Evolutionary conservation across 495 filamentous ascomycete species (phyloP), one percentile per base, ranked within the genome.

Genomic region (Penicillium bovifimosum): DNA sequence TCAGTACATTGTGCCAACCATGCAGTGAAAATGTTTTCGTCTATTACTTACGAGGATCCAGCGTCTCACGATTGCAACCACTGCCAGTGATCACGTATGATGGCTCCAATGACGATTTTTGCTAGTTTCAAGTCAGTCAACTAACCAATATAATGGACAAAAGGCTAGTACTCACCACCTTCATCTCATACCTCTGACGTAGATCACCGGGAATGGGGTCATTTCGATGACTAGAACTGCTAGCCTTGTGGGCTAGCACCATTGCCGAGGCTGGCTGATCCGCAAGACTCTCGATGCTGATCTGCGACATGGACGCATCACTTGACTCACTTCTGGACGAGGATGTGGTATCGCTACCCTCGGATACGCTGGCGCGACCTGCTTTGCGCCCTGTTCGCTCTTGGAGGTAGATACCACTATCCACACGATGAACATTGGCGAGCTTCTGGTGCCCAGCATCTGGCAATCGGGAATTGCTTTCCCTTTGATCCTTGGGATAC

Each of bases 41-140:
- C 9, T 5, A n/a, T 28, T 29, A 54, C 52, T 29, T 55, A 64
- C 58, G 43, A 9, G 49, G 49, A 41, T 64, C 51, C 18, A 60
- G 27, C 4, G 38, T 32, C 20, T 56, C 48, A 38, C 29, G 27
- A 16, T 56, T 49, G 6, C 38, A 2, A 5, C 5, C n/a, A 40
- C 18, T 36, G 17, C 35, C 42, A n/a, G 35, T 17, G 29, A 48
- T 48, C n/a, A 36, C 36, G 29, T 31, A 56, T 43, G 36, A 38
- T 10, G 43, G 42, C n/a, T 42, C 42, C n/a, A 32, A 36, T 7
- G 14, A 14, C n/a, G 49, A 45, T 14, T 41, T 10, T 35, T 26
- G 54, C 42, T 48, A 10, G 16, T n/a, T 1, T 9, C 6, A 41
- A 16, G 27, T 46, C 8, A 47, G 32, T 33, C 16, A 29, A 33